Conservation (phyloP, 495 filamentous ascomycete species). For the Penicillium taxi region DNA sequence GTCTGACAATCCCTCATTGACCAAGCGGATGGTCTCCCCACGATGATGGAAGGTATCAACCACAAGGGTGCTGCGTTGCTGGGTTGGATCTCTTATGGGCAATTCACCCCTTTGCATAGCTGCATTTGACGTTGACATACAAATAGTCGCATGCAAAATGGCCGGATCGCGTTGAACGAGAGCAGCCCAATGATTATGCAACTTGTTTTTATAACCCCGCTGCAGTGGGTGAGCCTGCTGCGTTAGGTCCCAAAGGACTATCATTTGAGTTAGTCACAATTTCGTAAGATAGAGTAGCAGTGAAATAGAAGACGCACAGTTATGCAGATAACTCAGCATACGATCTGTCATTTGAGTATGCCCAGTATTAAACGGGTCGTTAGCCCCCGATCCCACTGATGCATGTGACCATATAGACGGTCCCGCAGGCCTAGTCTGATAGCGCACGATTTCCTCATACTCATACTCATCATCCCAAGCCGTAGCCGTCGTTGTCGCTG, state of each 20-base stretch:
- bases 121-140: conserved; percentile 36
- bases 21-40: conserved; percentile 40
- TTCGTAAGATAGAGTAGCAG: background rate
- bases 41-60: conserved; percentile 40
- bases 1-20: conserved; percentile 39
- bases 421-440: conserved; percentile 1
- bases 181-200: conserved; percentile 36
- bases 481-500: background rate
- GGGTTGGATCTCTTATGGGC: conserved; percentile 30
- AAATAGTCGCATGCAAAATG: conserved; percentile 36
- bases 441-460: conserved; percentile 11
- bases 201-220: conserved; percentile 28
- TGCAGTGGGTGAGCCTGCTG: conserved; percentile 36
- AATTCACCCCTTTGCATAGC: conserved; percentile 33
- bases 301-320: conserved; percentile 24
- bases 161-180: conserved; percentile 36
- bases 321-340: conserved; percentile 37
- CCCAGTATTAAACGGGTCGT: conserved; percentile 35
- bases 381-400: conserved; percentile 30
- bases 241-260: conserved; percentile 38
- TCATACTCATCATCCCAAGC: conserved; percentile 4
- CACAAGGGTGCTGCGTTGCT: conserved; percentile 28
- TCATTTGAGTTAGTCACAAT: conserved; percentile 5
- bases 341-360: conserved; percentile 38
- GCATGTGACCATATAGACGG: conserved; percentile 18